Evolutionary conservation across 2,329 filamentous ascomycete genomes (phyloP).

Genomic region (Colletotrichum salicis): DNA sequence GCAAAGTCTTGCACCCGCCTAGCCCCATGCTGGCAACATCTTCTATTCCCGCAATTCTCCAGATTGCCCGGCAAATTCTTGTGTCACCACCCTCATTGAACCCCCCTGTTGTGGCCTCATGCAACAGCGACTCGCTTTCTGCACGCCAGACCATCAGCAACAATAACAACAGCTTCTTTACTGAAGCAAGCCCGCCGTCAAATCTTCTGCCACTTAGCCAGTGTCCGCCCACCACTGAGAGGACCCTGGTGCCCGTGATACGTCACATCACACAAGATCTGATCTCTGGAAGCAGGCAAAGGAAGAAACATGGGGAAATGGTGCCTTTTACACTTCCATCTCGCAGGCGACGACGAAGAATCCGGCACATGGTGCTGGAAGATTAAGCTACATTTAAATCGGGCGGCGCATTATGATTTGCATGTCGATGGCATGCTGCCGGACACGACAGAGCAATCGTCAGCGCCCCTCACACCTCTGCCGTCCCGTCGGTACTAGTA

Average conservation of each 20-base stretch:
- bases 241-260: conserved; percentile 47
- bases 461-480: conserved; percentile 1
- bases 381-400: conserved; percentile 5
- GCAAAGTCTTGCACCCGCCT: not conserved
- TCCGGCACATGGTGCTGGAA: not conserved
- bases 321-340: conserved; percentile 36
- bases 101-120: conserved; percentile 30
- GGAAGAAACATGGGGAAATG: conserved; percentile 45
- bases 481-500: conserved; percentile 2
- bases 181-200: conserved; percentile 4
- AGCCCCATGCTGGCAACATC: not conserved
- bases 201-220: not conserved
- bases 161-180: conserved; percentile 8
- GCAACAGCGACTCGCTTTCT: conserved; percentile 30
- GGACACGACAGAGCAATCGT: conserved; percentile 10
- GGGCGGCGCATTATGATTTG: conserved; percentile 10
- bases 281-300: conserved; percentile 42
- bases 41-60: conserved; percentile 5
- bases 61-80: conserved; percentile 4
- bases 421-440: conserved; percentile 15
- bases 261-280: conserved; percentile 66
- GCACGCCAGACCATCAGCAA: conserved; percentile 28
- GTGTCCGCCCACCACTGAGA: conserved; percentile 6
- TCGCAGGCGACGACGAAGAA: conserved; percentile 41
- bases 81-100: conserved; percentile 18